phyloP scores from a whole-genome alignment of 2,329 filamentous ascomycete species.

The Aspergillus aculeatus region DNA sequence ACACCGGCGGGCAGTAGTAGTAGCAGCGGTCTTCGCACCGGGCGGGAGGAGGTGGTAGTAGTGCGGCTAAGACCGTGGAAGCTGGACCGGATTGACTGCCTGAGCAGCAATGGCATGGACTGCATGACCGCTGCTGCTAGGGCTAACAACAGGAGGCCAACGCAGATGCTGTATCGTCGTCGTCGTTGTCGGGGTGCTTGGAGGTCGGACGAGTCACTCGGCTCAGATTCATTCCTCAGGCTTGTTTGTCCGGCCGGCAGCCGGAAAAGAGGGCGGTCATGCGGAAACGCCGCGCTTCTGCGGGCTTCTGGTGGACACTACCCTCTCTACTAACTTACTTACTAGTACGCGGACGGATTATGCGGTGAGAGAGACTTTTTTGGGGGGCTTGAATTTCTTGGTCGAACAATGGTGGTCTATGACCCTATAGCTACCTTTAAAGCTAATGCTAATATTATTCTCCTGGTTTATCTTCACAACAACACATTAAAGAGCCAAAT shows the following conservation, averaged over 20 bases:
- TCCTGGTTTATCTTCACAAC: background rate
- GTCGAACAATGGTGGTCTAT: background rate
- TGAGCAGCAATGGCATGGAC: constrained; percentile 40
- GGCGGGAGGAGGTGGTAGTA: constrained; percentile 9
- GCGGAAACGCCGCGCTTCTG: constrained; percentile 7
- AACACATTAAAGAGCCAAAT: background rate
- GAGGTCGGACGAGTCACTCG: background rate
- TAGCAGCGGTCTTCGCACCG: constrained; percentile 24
- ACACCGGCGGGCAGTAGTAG: constrained; percentile 21
- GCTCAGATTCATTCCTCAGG: constrained; percentile 4
- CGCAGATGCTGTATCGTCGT: constrained; percentile 19
- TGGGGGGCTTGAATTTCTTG: no score
- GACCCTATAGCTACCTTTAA: background rate
- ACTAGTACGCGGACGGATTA: background rate
- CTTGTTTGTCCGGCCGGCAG: constrained; percentile 5
- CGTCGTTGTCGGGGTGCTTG: background rate
- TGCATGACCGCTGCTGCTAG: constrained; percentile 36
- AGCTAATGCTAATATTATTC: background rate
- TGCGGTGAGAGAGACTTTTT: background rate
- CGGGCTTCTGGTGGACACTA: constrained; percentile 4
- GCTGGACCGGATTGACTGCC: constrained; percentile 38
- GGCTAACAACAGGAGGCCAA: constrained; percentile 20
- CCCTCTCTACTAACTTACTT: background rate
- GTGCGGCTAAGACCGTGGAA: constrained; percentile 23
- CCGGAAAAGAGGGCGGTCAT: constrained; percentile 12